Percentiles rank a stretch among this genome's conserved stretches.
Conservation (phyloP, 306 rosid species). For the Lotus japonicus region DNA sequence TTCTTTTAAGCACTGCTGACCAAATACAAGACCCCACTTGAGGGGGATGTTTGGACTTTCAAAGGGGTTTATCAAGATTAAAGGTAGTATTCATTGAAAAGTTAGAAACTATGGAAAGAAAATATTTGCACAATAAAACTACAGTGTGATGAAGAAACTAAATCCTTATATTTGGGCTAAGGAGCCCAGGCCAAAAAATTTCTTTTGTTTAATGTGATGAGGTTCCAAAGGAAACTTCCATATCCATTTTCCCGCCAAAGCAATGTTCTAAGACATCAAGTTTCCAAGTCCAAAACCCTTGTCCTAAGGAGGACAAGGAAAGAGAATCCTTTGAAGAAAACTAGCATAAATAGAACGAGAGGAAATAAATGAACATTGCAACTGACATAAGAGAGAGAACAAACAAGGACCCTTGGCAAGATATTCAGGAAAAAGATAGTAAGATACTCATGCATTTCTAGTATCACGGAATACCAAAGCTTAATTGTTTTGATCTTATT, state of each 20-base stretch:
- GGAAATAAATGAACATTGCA: neutral
- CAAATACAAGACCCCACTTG: neutral
- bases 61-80: neutral
- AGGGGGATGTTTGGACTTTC: neutral
- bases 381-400: neutral
- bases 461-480: neutral
- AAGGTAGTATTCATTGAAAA: neutral
- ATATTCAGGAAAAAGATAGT: neutral
- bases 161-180: neutral
- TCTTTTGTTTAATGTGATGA: too few relatives aligned
- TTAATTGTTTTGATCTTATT: neutral
- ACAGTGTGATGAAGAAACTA: neutral
- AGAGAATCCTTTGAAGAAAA: neutral
- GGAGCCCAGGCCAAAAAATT: too few relatives aligned
- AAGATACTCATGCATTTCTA: neutral
- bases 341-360: neutral
- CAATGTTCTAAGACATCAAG: neutral
- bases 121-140: neutral
- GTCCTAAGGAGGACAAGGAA: neutral
- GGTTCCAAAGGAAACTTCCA: neutral
- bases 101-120: neutral
- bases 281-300: neutral
- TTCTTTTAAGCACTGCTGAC: neutral
- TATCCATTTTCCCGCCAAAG: neutral
- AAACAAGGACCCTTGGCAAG: neutral